Conservation (phyloP, 2,329 filamentous ascomycete species). For the Sarocladiaceae sp. region DNA sequence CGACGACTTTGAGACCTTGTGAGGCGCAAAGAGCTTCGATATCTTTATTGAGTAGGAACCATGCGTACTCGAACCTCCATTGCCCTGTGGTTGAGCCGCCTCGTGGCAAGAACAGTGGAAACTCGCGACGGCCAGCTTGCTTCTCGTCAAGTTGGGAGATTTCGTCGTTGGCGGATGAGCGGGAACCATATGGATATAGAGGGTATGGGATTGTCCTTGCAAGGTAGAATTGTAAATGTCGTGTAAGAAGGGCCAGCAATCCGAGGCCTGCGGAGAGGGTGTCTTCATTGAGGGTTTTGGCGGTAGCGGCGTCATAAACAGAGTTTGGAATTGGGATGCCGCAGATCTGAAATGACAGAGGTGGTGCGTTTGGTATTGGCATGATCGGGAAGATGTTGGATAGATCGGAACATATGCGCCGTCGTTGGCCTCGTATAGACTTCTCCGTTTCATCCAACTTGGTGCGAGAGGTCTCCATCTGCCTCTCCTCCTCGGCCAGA, state of each 20-base stretch:
- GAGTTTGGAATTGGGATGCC: conserved; percentile 77
- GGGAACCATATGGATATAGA: conserved; percentile 67
- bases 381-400: conserved; percentile 76
- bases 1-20: conserved; percentile 74
- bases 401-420: conserved; percentile 83
- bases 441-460: conserved; percentile 55
- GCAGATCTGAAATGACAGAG: conserved; percentile 81
- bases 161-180: conserved; percentile 70
- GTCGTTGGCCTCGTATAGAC: conserved; percentile 76
- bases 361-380: conserved; percentile 48
- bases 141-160: conserved; percentile 55
- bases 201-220: conserved; percentile 76
- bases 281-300: conserved; percentile 56
- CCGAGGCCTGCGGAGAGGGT: conserved; percentile 77
- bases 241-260: conserved; percentile 69
- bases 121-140: conserved; percentile 54
- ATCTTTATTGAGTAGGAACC: conserved; percentile 95
- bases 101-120: conserved; percentile 69
- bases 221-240: conserved; percentile 79
- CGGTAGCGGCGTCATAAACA: conserved; percentile 54
- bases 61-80: conserved; percentile 92
- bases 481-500: conserved; percentile 56
- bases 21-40: conserved; percentile 67
- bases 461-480: conserved; percentile 51
- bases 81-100: conserved; percentile 63